Percentiles rank a stretch among this genome's conserved stretches.
These are phyloP conservation scores for Lycium barbarum DNA, from an alignment of 257 asterid species.

Conservation along the genomic window DNA sequence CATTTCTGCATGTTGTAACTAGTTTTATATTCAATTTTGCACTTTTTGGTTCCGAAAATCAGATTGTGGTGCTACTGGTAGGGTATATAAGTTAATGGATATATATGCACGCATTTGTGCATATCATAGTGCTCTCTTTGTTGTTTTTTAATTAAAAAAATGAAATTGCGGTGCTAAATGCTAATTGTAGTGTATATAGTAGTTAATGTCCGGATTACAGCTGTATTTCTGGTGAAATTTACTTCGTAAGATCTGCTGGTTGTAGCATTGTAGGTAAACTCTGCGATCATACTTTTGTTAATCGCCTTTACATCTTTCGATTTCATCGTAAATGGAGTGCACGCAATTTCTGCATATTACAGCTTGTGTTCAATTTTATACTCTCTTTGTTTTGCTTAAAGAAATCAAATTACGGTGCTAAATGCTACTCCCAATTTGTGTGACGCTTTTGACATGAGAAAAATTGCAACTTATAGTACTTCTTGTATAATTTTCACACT, in stretches of 20 bases:
- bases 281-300: too few species aligned
- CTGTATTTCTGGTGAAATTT: slow-evolving; percentile 10
- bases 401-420: not conserved
- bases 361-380: not conserved
- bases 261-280: too few species aligned
- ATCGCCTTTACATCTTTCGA: not conserved
- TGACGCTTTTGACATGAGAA: not conserved
- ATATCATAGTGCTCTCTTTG: too few species aligned
- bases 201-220: not conserved
- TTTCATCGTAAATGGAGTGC: not conserved
- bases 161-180: not conserved
- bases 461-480: not conserved
- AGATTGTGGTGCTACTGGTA: too few species aligned
- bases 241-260: too few species aligned
- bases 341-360: too few species aligned
- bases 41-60: too few species aligned
- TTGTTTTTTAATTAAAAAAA: too few species aligned
- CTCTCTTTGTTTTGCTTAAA: not conserved
- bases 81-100: too few species aligned
- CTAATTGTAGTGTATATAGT: not conserved
- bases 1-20: not conserved
- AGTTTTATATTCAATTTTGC: too few species aligned
- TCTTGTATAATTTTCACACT: too few species aligned
- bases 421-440: not conserved
- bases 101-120: not conserved